phyloP scores from a whole-genome alignment of 345 rosid genomes.

The Balakata baccata region DNA sequence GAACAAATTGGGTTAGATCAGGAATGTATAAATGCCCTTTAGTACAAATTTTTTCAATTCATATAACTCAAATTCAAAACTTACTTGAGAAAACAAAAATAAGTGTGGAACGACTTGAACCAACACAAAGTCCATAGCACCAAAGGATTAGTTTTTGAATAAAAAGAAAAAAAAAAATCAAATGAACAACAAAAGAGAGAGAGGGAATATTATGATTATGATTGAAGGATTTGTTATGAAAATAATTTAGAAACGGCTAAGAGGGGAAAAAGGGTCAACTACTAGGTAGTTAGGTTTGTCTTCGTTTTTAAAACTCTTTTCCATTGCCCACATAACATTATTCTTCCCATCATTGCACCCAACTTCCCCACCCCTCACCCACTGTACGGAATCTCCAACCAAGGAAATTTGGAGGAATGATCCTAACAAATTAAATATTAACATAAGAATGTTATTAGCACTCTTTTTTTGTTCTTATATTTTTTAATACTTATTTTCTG shows the following conservation, averaged over 20 bases:
- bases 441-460: too few species aligned
- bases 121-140: too few species aligned
- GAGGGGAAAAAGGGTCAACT: constrained; percentile 8
- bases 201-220: constrained; percentile 15
- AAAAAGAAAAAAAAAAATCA: neutral
- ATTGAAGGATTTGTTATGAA: constrained; percentile 5
- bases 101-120: too few species aligned
- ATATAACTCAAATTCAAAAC: too few species aligned
- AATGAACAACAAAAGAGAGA: neutral
- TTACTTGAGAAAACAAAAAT: too few species aligned
- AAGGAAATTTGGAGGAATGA: constrained; percentile 2
- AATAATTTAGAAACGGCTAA: neutral
- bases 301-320: neutral
- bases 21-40: too few species aligned
- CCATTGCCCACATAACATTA: neutral
- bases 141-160: too few species aligned
- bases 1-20: too few species aligned
- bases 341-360: constrained; percentile 34
- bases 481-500: too few species aligned
- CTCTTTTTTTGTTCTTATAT: too few species aligned
- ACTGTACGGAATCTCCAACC: constrained; percentile 20
- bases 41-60: too few species aligned
- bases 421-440: too few species aligned
- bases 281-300: constrained; percentile 13
- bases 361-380: constrained; percentile 29